Base-by-base conservation (phyloP, 805 yeast genomes). In the Lipomyces spencermartinsiae region DNA sequence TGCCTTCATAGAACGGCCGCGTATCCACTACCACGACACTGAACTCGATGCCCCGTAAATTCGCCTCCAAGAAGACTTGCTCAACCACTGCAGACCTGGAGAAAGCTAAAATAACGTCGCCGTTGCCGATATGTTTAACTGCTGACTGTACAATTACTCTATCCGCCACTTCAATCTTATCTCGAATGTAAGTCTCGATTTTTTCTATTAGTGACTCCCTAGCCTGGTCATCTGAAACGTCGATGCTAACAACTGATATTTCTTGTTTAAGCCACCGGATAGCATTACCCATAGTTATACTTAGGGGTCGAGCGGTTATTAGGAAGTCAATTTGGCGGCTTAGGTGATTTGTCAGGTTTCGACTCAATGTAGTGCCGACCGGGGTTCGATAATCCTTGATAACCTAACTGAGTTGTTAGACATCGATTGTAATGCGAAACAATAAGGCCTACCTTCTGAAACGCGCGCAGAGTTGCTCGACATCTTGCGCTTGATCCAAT, bases 251-350 rank as follows among this genome's bases (percentile, higher is more conserved):
- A 56, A 86, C 84, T 0, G 97, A 87, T 64, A 95, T 94, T 77
- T 91, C 94, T 81, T 94, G 98, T 76, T 95, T 95, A 71, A 95
- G 84, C 97, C 98, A 93, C 74, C 99, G 87, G 73, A 95, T 95
- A 1, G 98, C 94, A 80, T 93, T 95, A 64, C 99, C 99, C 99
- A 95, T 95, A 0, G 97, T 86, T 1, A 93, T 91, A 65, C 95
- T 88, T 60, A 95, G 83, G 0, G 98, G 98, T 71, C 99, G 86
- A 2, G 97, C 93, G 10, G 92, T 87, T 74, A 92, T 94, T 73
- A 95, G 82, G 73, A 90, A 92, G 77, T 94, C 99, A 72, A 95
- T 95, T 80, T 95, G 99, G 76, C 90, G 92, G 10, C 97, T 88
- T 67, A 95, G 83, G 78, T 93, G 94, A 39, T 89, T 88, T 0